A percentile compares a stretch with the other conserved stretches of the same genome.
Conservation (phyloP, 371 early-diverging fungal species). For the Fennellomyces sp. region DNA sequence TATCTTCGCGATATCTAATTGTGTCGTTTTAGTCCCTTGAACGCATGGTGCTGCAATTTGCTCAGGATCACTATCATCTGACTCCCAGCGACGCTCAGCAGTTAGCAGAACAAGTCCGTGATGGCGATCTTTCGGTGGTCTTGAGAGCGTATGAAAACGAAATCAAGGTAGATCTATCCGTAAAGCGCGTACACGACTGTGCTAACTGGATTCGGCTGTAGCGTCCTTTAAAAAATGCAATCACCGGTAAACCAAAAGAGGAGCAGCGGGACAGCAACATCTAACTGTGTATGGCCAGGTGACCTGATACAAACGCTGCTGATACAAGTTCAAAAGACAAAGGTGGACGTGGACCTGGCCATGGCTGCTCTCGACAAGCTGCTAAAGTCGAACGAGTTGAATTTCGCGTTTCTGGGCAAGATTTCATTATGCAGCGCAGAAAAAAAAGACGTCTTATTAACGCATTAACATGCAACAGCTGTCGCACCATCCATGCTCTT, state of each 20-base stretch:
- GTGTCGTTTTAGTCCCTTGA: constrained; percentile 68
- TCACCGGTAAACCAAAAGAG: constrained; percentile 31
- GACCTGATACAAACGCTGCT: constrained; percentile 84
- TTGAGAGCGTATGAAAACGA: constrained; percentile 81
- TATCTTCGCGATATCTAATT: neutral
- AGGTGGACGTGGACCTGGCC: constrained; percentile 91
- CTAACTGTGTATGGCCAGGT: constrained; percentile 49
- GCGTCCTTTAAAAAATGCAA: constrained; percentile 64
- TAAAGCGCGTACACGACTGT: neutral
- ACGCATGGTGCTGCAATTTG: constrained; percentile 88
- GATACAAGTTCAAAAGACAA: constrained; percentile 90
- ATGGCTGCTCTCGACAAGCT: constrained; percentile 94
- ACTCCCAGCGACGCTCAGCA: constrained; percentile 35
- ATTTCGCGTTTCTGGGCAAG: constrained; percentile 84
- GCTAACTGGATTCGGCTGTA: constrained; percentile 6
- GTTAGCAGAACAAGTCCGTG: constrained; percentile 52
- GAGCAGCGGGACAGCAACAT: too few relatives aligned
- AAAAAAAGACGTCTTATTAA: neutral
- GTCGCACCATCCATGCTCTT: constrained; percentile 69
- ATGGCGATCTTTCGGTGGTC: constrained; percentile 84
- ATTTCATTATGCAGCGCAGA: neutral
- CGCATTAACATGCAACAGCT: constrained; percentile 28
- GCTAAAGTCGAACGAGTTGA: constrained; percentile 92
- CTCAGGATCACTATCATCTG: constrained; percentile 57
- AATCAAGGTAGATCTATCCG: constrained; percentile 56